Evolutionary conservation across 1,139 yeast genomes (phyloP).

Genomic region (Eremothecium coryli): DNA sequence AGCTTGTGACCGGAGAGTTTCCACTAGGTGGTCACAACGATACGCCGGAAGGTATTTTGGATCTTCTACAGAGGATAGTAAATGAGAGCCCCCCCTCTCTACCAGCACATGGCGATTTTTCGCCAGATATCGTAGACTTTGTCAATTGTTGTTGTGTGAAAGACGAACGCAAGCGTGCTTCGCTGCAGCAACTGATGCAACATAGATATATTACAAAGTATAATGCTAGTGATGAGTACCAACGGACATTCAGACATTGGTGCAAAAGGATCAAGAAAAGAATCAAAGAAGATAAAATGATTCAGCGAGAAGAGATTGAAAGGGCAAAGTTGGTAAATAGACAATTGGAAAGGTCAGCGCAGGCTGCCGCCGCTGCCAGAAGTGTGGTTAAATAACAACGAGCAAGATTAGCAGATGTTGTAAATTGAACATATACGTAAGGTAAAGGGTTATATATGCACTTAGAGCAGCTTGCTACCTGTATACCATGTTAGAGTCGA

Average conservation of each 20-base stretch:
- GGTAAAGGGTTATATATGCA: no score
- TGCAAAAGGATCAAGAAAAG: constrained; percentile 26
- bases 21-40: constrained; percentile 46
- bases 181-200: constrained; percentile 48
- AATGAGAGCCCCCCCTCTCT: constrained; percentile 84
- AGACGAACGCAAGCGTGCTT: constrained; percentile 53
- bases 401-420: neutral
- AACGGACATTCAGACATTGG: constrained; percentile 27
- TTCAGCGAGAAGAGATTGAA: constrained; percentile 26
- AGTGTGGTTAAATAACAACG: neutral
- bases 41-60: constrained; percentile 84
- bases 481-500: no score
- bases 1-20: constrained; percentile 72
- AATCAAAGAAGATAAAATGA: constrained; percentile 26
- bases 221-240: constrained; percentile 16
- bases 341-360: constrained; percentile 21
- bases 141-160: constrained; percentile 58
- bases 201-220: constrained; percentile 27
- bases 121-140: constrained; percentile 47
- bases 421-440: no score
- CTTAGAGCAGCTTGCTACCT: no score
- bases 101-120: constrained; percentile 34
- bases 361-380: constrained; percentile 19
- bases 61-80: constrained; percentile 81
- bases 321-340: constrained; percentile 24